These are phyloP conservation scores for Dipteronia sinensis DNA, from an alignment of 345 rosid species.

Conservation along the genomic window DNA sequence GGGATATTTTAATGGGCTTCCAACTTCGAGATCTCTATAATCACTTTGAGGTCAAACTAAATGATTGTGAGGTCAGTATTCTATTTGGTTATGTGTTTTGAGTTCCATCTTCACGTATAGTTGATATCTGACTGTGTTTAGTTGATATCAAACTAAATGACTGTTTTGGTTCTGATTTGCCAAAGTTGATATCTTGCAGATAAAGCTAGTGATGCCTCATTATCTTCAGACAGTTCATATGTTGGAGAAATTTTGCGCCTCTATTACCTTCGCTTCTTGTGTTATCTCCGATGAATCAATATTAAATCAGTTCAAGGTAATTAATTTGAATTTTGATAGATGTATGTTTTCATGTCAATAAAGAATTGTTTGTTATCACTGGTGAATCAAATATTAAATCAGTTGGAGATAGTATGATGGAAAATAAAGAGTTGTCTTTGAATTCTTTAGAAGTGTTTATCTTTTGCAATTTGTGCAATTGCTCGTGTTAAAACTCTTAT, in stretches of 20 bases:
- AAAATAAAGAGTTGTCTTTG: not conserved
- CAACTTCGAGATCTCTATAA: conserved; percentile 58
- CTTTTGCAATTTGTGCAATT: not conserved
- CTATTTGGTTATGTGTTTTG: conserved; percentile 13
- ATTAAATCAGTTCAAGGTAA: conserved; percentile 80
- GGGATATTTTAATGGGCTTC: conserved; percentile 30
- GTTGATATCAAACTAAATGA: too few relatives aligned
- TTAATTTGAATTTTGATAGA: conserved; percentile 22
- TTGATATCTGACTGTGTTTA: too few relatives aligned
- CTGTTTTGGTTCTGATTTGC: conserved; percentile 9
- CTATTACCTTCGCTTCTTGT: conserved; percentile 50
- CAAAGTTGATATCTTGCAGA: conserved; percentile 48
- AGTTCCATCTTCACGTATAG: conserved; percentile 6
- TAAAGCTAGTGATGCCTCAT: conserved; percentile 43
- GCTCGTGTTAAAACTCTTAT: not conserved
- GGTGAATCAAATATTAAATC: conserved; percentile 57
- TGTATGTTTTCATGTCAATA: conserved; percentile 12
- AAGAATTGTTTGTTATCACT: conserved; percentile 35
- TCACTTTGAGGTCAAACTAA: conserved; percentile 54
- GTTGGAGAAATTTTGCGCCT: conserved; percentile 61
- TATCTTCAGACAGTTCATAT: conserved; percentile 41
- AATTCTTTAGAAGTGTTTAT: not conserved
- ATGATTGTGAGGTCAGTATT: conserved; percentile 59
- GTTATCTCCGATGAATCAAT: conserved; percentile 64
- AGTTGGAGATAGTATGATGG: conserved; percentile 59